Conservation (phyloP, 1,139 yeast genomes). For the Zygoascus meyerae region DNA sequence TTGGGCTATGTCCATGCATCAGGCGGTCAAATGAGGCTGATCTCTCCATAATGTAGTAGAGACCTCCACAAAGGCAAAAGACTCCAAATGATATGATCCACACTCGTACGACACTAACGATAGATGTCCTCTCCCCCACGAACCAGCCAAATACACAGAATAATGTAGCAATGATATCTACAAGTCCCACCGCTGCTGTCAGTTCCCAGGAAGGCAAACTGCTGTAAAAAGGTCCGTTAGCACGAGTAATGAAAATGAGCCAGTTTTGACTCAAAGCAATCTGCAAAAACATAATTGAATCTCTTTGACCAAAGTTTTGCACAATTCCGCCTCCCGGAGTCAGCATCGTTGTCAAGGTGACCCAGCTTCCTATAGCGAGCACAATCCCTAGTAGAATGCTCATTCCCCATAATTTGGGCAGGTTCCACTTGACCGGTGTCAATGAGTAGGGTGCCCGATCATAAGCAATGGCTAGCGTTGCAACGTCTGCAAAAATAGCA, state of each 20-base stretch:
- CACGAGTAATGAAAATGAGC: slow-evolving; percentile 73
- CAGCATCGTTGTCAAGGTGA: slow-evolving; percentile 65
- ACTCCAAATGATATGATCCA: slow-evolving; percentile 68
- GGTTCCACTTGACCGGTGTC: slow-evolving; percentile 97
- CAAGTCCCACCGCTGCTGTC: slow-evolving; percentile 61
- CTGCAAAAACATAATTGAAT: slow-evolving; percentile 66
- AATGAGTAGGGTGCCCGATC: slow-evolving; percentile 95
- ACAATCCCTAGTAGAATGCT: slow-evolving; percentile 60
- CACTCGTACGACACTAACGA: slow-evolving; percentile 60
- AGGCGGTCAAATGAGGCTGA: slow-evolving; percentile 85
- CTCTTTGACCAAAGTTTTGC: slow-evolving; percentile 66
- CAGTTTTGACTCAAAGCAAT: slow-evolving; percentile 73
- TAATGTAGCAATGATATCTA: slow-evolving; percentile 64
- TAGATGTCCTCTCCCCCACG: slow-evolving; percentile 64
- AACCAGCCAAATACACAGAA: slow-evolving; percentile 70
- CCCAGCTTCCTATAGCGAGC: slow-evolving; percentile 69
- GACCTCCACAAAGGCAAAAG: slow-evolving; percentile 66
- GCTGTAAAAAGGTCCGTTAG: slow-evolving; percentile 74
- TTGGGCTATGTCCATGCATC: slow-evolving; percentile 83
- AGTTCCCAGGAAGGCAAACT: slow-evolving; percentile 70
- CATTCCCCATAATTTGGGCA: slow-evolving; percentile 79
- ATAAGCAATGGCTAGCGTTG: slow-evolving; percentile 72
- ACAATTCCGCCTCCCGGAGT: slow-evolving; percentile 55
- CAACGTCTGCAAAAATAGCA: slow-evolving; percentile 74
- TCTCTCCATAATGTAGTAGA: slow-evolving; percentile 66